phyloP scores from a whole-genome alignment of 768 basidiomycete genomes.

The Suillus brevipes region DNA sequence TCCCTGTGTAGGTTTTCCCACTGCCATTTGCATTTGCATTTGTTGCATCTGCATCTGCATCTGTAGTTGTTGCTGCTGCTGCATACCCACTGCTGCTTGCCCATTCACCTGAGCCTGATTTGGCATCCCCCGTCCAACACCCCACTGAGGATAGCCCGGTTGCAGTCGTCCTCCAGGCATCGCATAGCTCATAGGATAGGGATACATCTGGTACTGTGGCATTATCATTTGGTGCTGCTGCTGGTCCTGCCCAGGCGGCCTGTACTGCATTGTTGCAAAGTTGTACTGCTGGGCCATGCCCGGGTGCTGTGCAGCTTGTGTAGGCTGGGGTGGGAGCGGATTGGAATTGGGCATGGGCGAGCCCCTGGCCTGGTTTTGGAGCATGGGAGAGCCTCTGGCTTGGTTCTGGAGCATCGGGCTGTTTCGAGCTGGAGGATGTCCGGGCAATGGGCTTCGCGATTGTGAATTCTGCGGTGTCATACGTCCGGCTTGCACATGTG shows the following conservation, averaged over 20 bases:
- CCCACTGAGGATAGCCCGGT: conserved; percentile 28
- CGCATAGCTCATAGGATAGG: conserved; percentile 26
- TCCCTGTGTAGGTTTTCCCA: conserved; percentile 35
- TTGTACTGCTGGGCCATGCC: conserved; percentile 35
- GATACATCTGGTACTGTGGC: conserved; percentile 29
- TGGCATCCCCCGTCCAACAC: conserved; percentile 21
- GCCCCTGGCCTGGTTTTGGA: conserved; percentile 11
- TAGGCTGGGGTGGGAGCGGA: conserved; percentile 25
- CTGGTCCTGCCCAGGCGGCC: conserved; percentile 32
- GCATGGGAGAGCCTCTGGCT: conserved; percentile 33
- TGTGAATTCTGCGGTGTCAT: conserved; percentile 29
- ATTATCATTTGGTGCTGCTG: conserved; percentile 34
- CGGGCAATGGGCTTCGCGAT: conserved; percentile 17
- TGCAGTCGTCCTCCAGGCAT: conserved; percentile 19
- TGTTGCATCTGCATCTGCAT: conserved; percentile 16
- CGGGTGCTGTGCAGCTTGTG: conserved; percentile 27
- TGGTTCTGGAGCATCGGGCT: conserved; percentile 41
- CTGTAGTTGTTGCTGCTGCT: conserved; percentile 28
- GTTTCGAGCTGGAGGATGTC: conserved; percentile 22
- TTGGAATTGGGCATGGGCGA: conserved; percentile 22
- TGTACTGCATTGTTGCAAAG: conserved; percentile 30
- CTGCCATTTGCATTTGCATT: conserved; percentile 22
- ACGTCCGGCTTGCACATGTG: conserved; percentile 10
- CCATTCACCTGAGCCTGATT: conserved; percentile 19
- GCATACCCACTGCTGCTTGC: conserved; percentile 28